phyloP scores from a whole-genome alignment of 257 asterid genomes.

The Nicotiana benthamiana region DNA sequence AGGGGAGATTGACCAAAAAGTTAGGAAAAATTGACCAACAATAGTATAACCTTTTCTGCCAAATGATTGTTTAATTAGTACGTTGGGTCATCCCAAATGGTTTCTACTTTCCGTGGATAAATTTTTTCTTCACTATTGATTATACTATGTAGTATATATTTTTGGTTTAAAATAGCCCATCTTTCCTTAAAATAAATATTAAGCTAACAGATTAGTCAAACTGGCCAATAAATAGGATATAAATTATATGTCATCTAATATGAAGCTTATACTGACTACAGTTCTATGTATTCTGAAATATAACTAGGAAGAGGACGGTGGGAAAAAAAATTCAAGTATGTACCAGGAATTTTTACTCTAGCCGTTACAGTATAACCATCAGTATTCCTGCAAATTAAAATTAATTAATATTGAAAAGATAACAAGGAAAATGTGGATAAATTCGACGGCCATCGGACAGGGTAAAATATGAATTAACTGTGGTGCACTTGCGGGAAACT shows the following conservation, averaged over 20 bases:
- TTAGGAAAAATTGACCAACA: neutral
- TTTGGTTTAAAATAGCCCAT: neutral
- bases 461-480: no score
- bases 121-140: no score
- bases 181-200: neutral
- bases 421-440: neutral
- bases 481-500: no score
- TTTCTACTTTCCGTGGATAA: no score
- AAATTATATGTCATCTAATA: neutral
- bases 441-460: neutral
- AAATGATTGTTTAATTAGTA: neutral
- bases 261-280: neutral
- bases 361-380: constrained; percentile 27
- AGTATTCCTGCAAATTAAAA: constrained; percentile 10
- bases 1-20: neutral
- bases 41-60: neutral
- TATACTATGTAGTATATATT: no score
- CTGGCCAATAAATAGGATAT: neutral
- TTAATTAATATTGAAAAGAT: neutral
- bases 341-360: constrained; percentile 29
- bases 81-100: no score
- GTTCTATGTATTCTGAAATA: neutral
- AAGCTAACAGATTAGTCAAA: neutral
- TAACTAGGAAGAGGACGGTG: neutral
- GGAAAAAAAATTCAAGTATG: neutral